Conservation (phyloP, 2,329 filamentous ascomycete genomes). For the Monosporascus cannonballus region DNA sequence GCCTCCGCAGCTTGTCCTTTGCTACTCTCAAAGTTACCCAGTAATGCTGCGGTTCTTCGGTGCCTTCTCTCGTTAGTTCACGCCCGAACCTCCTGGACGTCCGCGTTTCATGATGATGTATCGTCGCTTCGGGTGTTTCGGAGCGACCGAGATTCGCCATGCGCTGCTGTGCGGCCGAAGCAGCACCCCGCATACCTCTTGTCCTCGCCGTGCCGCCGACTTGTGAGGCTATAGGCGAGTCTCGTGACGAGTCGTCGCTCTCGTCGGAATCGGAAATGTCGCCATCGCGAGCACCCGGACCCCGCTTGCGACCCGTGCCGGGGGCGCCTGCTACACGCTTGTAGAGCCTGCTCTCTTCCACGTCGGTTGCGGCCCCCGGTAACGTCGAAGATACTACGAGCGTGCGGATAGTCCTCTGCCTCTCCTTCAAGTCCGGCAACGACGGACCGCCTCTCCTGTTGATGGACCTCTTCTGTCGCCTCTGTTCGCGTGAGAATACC, state of each 20-base stretch:
- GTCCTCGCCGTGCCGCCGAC: conserved; percentile 77
- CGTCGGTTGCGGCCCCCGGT: conserved; percentile 71
- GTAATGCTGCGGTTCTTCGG: conserved; percentile 63
- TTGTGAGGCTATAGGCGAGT: conserved; percentile 75
- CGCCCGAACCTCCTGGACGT: conserved; percentile 55
- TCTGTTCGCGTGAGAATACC: conserved; percentile 87
- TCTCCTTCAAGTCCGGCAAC: conserved; percentile 91
- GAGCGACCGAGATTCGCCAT: conserved; percentile 80
- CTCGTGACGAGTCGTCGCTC: conserved; percentile 79
- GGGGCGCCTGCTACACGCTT: conserved; percentile 62
- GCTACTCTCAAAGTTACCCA: conserved; percentile 71
- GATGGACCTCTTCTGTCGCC: conserved; percentile 90
- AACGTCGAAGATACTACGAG: conserved; percentile 88
- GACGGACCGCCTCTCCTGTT: conserved; percentile 89
- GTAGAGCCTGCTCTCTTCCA: conserved; percentile 83
- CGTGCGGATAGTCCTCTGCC: conserved; percentile 87
- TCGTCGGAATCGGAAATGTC: conserved; percentile 85
- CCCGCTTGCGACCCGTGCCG: conserved; percentile 49
- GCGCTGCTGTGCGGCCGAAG: conserved; percentile 77
- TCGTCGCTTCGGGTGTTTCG: conserved; percentile 75
- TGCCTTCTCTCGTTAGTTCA: conserved; percentile 68
- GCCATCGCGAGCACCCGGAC: conserved; percentile 51
- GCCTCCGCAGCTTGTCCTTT: conserved; percentile 64
- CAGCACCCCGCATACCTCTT: conserved; percentile 82
- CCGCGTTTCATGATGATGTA: conserved; percentile 68